Percentiles rank a stretch among this genome's conserved stretches.
Evolutionary conservation across 345 rosid species (phyloP).

Genomic region (Hibiscus tridactylites): DNA sequence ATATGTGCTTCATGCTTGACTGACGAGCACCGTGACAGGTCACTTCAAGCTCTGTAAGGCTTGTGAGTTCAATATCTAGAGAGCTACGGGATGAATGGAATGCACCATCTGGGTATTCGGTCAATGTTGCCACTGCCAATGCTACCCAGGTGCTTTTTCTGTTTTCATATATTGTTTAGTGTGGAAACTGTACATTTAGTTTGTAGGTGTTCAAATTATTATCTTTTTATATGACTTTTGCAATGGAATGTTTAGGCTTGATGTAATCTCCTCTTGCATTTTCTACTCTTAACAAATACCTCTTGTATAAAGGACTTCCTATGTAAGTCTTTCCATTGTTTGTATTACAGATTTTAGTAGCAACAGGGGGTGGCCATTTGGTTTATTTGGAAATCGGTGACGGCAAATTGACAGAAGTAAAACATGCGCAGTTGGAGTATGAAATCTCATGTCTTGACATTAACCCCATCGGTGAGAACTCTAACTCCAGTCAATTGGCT

Average conservation of each 20-base stretch:
- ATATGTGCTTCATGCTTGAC: slow-evolving; percentile 7
- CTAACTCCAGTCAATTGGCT: slow-evolving; percentile 72
- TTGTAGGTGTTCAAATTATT: not conserved
- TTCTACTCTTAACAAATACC: not conserved
- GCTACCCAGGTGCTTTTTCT: slow-evolving; percentile 61
- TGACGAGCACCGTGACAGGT: slow-evolving; percentile 37
- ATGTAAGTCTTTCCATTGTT: not conserved
- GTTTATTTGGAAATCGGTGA: slow-evolving; percentile 88
- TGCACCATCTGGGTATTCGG: slow-evolving; percentile 65
- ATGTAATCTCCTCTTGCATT: not conserved
- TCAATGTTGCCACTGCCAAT: slow-evolving; percentile 91
- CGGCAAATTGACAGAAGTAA: slow-evolving; percentile 58
- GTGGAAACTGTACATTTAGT: not conserved
- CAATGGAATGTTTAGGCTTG: not conserved
- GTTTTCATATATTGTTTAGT: slow-evolving; percentile 1
- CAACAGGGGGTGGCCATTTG: slow-evolving; percentile 92
- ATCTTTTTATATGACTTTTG: not conserved
- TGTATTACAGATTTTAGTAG: slow-evolving; percentile 64
- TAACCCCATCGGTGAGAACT: slow-evolving; percentile 73
- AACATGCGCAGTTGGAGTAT: slow-evolving; percentile 65
- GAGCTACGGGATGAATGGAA: slow-evolving; percentile 64
- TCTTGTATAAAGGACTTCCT: not conserved
- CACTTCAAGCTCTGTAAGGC: slow-evolving; percentile 78
- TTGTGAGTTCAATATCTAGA: slow-evolving; percentile 67
- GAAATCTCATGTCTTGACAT: slow-evolving; percentile 95